Conservation (phyloP, 495 filamentous ascomycete genomes). For the Lasiosphaeria ovina region DNA sequence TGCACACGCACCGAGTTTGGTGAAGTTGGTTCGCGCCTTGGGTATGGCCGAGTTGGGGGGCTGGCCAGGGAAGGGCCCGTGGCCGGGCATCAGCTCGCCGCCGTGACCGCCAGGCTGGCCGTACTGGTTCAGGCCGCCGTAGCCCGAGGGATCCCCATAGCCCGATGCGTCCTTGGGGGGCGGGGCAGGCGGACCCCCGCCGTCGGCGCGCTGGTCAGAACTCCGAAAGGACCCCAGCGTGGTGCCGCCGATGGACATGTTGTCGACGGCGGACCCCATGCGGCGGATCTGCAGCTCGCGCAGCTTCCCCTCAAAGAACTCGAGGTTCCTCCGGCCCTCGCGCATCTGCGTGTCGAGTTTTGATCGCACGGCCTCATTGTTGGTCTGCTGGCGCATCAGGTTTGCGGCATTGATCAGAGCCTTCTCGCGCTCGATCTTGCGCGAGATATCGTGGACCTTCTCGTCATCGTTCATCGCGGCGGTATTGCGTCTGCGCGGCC, state of each 20-base stretch:
- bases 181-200: constrained; percentile 51
- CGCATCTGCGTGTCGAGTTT: constrained; percentile 88
- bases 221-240: constrained; percentile 35
- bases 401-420: constrained; percentile 91
- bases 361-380: constrained; percentile 85
- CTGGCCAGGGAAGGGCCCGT: constrained; percentile 75
- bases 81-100: constrained; percentile 76
- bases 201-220: constrained; percentile 40
- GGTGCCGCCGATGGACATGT: constrained; percentile 54
- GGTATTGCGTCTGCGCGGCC: constrained; percentile 41
- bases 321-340: constrained; percentile 86
- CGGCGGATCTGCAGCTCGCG: constrained; percentile 81
- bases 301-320: constrained; percentile 89
- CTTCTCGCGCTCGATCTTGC: constrained; percentile 98
- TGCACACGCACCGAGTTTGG: constrained; percentile 73
- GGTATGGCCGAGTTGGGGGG: constrained; percentile 66
- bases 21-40: constrained; percentile 82
- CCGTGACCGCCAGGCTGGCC: constrained; percentile 44
- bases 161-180: constrained; percentile 62
- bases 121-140: constrained; percentile 45
- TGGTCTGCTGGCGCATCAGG: constrained; percentile 90
- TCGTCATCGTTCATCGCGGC: constrained; percentile 70
- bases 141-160: constrained; percentile 35
- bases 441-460: constrained; percentile 80
- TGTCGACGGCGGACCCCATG: constrained; percentile 62